phyloP scores from a whole-genome alignment of 2,329 filamentous ascomycete genomes.

The Boeremia lycopersici region DNA sequence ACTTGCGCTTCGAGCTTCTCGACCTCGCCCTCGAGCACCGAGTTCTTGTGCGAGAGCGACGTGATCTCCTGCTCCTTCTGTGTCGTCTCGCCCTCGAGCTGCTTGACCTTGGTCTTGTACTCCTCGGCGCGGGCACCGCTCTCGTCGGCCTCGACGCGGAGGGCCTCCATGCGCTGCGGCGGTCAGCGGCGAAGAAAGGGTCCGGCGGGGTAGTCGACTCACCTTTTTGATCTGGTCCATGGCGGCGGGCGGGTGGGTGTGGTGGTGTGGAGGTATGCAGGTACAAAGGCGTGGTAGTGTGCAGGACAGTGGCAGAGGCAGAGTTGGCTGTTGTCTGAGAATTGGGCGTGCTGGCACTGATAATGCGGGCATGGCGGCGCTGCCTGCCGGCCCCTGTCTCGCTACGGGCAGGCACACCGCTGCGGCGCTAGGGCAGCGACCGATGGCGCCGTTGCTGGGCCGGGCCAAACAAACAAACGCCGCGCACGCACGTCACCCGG shows the following conservation, averaged over 20 bases:
- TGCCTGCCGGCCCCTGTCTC: conserved; percentile 16
- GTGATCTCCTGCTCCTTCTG: conserved; percentile 98
- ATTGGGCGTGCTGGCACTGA: conserved; percentile 23
- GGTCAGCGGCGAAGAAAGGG: conserved; percentile 34
- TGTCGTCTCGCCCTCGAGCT: conserved; percentile 91
- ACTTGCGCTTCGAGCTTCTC: conserved; percentile 87
- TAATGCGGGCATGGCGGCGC: conserved; percentile 36
- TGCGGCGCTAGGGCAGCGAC: conserved; percentile 1
- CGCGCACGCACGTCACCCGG: conserved; percentile 14
- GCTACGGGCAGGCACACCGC: conserved; percentile 18
- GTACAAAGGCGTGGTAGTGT: too few relatives aligned
- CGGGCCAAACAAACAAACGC: conserved; percentile 33
- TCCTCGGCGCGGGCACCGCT: conserved; percentile 82
- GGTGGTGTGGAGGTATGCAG: too few relatives aligned
- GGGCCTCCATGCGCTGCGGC: conserved; percentile 86
- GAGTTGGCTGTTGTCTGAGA: conserved; percentile 33
- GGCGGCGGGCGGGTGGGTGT: conserved; percentile 28
- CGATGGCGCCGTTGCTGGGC: conserved; percentile 21
- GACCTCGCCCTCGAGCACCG: conserved; percentile 84
- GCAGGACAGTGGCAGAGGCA: too few relatives aligned
- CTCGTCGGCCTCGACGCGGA: conserved; percentile 93
- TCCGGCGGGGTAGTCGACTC: conserved; percentile 55
- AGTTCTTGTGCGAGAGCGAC: conserved; percentile 94
- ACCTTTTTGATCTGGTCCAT: conserved; percentile 95
- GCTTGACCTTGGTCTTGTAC: conserved; percentile 84